Evolutionary conservation across 768 basidiomycete genomes (phyloP).

Genomic region (Zangia roseola): DNA sequence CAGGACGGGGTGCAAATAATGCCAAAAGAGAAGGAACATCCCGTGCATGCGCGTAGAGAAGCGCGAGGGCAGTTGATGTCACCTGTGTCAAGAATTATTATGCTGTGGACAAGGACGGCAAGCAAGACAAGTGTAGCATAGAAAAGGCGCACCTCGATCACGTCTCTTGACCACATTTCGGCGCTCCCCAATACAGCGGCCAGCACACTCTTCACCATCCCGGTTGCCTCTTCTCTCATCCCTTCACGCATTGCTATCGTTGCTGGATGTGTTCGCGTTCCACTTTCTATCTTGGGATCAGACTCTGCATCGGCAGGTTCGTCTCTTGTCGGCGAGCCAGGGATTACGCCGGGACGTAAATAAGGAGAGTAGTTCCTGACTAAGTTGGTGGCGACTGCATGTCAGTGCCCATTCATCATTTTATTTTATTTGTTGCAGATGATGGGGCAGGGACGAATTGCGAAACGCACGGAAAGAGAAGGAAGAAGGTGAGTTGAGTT

Average conservation of each 20-base stretch:
- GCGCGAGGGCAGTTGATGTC: slow-evolving; percentile 30
- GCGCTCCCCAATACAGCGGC: slow-evolving; percentile 13
- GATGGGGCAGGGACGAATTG: slow-evolving; percentile 33
- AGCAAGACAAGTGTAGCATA: slow-evolving; percentile 5
- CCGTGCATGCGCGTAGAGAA: slow-evolving; percentile 26
- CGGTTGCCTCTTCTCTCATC: slow-evolving; percentile 60
- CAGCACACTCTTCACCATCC: slow-evolving; percentile 69
- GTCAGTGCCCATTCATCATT: slow-evolving; percentile 58
- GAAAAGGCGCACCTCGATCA: slow-evolving; percentile 28
- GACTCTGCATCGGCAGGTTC: slow-evolving; percentile 8
- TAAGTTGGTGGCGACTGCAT: slow-evolving; percentile 81
- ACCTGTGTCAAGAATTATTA: slow-evolving; percentile 26
- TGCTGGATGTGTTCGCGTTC: slow-evolving; percentile 56
- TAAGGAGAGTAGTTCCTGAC: slow-evolving; percentile 91
- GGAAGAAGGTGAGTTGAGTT: slow-evolving; percentile 27
- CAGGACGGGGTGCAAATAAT: slow-evolving; percentile 16
- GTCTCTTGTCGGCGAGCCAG: slow-evolving; percentile 7
- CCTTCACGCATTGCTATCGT: slow-evolving; percentile 67
- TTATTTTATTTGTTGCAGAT: slow-evolving; percentile 22
- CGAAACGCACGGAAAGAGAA: slow-evolving; percentile 19
- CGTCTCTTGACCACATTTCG: slow-evolving; percentile 67
- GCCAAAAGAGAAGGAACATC: slow-evolving; percentile 23
- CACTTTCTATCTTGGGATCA: slow-evolving; percentile 43
- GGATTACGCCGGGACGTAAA: slow-evolving; percentile 41
- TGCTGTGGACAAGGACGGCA: background rate